Conservation (phyloP, 2,329 filamentous ascomycete genomes). For the Nothophaeocryptopus gaeumannii region DNA sequence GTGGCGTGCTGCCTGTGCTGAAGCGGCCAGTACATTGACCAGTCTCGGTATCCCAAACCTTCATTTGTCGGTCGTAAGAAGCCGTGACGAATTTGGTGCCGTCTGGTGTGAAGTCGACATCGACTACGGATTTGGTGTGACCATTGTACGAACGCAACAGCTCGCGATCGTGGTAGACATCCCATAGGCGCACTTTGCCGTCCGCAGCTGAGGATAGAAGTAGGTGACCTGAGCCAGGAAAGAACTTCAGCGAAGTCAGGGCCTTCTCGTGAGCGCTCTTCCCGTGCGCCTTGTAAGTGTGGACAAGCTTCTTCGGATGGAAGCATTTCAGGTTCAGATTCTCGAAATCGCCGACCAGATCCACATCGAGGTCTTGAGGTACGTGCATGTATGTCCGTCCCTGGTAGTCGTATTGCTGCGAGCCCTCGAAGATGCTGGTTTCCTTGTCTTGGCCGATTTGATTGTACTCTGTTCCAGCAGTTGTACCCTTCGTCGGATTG, state of each 20-base stretch:
- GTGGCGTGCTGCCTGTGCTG: slow-evolving; percentile 89
- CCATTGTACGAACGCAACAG: slow-evolving; percentile 88
- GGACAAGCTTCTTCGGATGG: slow-evolving; percentile 89
- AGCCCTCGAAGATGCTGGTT: slow-evolving; percentile 83
- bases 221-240: slow-evolving; percentile 82
- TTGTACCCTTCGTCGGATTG: slow-evolving; percentile 48
- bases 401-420: slow-evolving; percentile 83
- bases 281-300: slow-evolving; percentile 74
- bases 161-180: slow-evolving; percentile 86
- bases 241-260: slow-evolving; percentile 85
- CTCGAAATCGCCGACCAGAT: slow-evolving; percentile 73
- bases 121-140: slow-evolving; percentile 84
- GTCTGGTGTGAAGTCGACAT: slow-evolving; percentile 78
- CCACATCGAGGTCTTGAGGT: slow-evolving; percentile 83
- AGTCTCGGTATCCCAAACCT: slow-evolving; percentile 96
- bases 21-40: slow-evolving; percentile 85
- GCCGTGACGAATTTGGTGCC: slow-evolving; percentile 86
- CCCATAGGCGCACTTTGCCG: slow-evolving; percentile 87
- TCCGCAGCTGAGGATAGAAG: slow-evolving; percentile 88
- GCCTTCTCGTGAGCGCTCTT: slow-evolving; percentile 61
- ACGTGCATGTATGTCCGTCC: slow-evolving; percentile 97
- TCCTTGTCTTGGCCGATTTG: slow-evolving; percentile 56
- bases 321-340: slow-evolving; percentile 59
- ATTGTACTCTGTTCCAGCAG: slow-evolving; percentile 54
- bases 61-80: slow-evolving; percentile 93